Evolutionary conservation across 2,329 filamentous ascomycete species (phyloP).

Genomic region (Aspergillus bombycis): DNA sequence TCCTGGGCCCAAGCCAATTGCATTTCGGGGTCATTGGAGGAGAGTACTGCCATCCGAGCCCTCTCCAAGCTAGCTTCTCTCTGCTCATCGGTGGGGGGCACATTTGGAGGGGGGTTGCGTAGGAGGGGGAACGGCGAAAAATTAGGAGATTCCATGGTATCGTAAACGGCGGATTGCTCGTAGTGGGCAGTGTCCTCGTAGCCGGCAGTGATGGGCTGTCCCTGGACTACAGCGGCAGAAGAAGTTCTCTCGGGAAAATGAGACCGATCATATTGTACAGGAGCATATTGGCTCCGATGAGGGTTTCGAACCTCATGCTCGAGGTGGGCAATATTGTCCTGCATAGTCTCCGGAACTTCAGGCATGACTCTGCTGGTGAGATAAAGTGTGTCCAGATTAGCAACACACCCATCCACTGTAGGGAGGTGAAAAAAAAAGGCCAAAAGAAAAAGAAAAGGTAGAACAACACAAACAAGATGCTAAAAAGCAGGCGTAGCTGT

Average conservation of each 20-base stretch:
- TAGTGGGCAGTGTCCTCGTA: slow-evolving; percentile 50
- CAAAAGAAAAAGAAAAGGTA: too few species aligned
- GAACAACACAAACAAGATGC: background rate
- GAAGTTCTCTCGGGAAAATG: slow-evolving; percentile 43
- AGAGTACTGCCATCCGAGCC: slow-evolving; percentile 79
- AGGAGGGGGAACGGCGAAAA: slow-evolving; percentile 93
- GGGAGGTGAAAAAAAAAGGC: background rate
- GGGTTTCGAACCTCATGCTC: slow-evolving; percentile 70
- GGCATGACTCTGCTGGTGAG: slow-evolving; percentile 73
- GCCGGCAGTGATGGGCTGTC: slow-evolving; percentile 30
- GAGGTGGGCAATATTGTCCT: slow-evolving; percentile 88
- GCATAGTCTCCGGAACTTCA: slow-evolving; percentile 95
- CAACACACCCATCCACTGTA: slow-evolving; percentile 20
- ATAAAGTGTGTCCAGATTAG: slow-evolving; percentile 27
- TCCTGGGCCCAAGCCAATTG: slow-evolving; percentile 97
- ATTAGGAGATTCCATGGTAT: slow-evolving; percentile 64
- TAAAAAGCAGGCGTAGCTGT: background rate
- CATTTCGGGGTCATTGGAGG: slow-evolving; percentile 93
- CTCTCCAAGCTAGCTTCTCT: slow-evolving; percentile 88
- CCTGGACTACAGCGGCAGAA: slow-evolving; percentile 34
- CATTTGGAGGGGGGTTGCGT: slow-evolving; percentile 75
- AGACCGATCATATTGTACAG: slow-evolving; percentile 35
- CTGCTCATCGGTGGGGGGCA: slow-evolving; percentile 91
- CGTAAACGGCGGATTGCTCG: slow-evolving; percentile 55
- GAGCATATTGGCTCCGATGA: slow-evolving; percentile 47